A percentile compares a stretch with the other conserved stretches of the same genome.
Evolutionary conservation across 805 yeast genomes (phyloP).

Genomic region (Suhomyces sp.): DNA sequence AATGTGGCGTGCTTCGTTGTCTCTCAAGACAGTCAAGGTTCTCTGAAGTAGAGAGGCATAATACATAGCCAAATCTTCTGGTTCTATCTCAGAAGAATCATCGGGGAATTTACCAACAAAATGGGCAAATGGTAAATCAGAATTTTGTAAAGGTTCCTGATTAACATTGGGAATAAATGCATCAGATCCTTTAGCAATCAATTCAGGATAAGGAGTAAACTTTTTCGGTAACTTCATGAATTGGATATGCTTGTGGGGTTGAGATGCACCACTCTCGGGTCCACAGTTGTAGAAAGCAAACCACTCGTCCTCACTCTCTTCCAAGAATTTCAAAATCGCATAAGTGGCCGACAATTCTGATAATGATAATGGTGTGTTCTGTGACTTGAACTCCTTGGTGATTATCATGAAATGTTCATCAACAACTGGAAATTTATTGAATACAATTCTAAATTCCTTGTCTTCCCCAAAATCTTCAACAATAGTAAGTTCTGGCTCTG

Average conservation of each 20-base stretch:
- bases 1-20: slow-evolving; percentile 42
- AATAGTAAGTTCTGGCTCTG: slow-evolving; percentile 74
- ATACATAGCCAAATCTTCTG: slow-evolving; percentile 61
- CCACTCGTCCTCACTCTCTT: slow-evolving; percentile 42
- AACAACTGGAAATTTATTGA: slow-evolving; percentile 85
- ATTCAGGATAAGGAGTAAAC: slow-evolving; percentile 58
- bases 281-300: slow-evolving; percentile 91
- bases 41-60: slow-evolving; percentile 75
- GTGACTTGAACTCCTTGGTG: slow-evolving; percentile 72
- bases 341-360: slow-evolving; percentile 64
- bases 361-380: slow-evolving; percentile 68
- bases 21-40: slow-evolving; percentile 63
- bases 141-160: slow-evolving; percentile 60
- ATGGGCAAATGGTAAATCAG: slow-evolving; percentile 76
- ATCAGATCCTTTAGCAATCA: slow-evolving; percentile 38
- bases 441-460: slow-evolving; percentile 57
- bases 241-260: slow-evolving; percentile 90
- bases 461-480: slow-evolving; percentile 50
- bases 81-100: slow-evolving; percentile 37
- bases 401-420: slow-evolving; percentile 77
- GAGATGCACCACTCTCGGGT: slow-evolving; percentile 87
- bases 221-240: slow-evolving; percentile 66
- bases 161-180: slow-evolving; percentile 54
- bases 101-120: slow-evolving; percentile 63
- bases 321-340: slow-evolving; percentile 51